Base-by-base conservation (phyloP, 2,329 filamentous ascomycete species). In the Colletotrichum neosansevieriae region DNA sequence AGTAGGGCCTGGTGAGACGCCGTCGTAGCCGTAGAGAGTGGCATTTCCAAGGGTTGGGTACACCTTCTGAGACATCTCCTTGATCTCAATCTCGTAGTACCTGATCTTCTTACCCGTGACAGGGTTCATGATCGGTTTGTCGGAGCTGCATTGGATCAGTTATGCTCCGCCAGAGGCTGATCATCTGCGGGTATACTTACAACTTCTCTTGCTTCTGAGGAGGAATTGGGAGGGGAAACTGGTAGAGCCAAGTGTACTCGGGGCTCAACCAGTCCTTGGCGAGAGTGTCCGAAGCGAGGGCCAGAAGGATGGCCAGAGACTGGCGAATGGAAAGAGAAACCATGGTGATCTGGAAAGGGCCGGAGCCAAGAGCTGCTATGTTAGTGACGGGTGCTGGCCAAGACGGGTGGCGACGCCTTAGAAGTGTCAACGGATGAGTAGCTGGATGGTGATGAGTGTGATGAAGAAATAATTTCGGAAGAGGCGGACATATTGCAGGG, bases 1-100 rank as follows among this genome's bases (percentile, higher is more conserved):
- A 0, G 81, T 85, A 2, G 84, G 84, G 0, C 85, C 85, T 3
- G 85, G 84, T 6, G 78, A 77, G 10, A 80, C 78, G 24, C 84
- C 85, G 78, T 87, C 81, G 64, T 86, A 86, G 1, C 84, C 84
- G 42, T 72, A 70, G 3, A 76, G 66, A 12, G 66, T 74, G 29
- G 73, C 68, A 2, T 64, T 62, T 2, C 70, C 69, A 40, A 71
- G 59, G 57, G 59, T 69, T 6, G 74, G 74, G 32, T 76, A 75
- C 6, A 76, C 72, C 36, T 72, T 60, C 5, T 70, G 58, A n/a
- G 58, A 60, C 58, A 74, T 72, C 40, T 69, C 51, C 61, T 74
- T 74, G 70, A 75, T 73, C 50, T 72, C 67, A 9, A 75, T 69
- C 66, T 76, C 73, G 36, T 75, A 76, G 63, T 71, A 67, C 60